Base-by-base conservation (phyloP, 495 filamentous ascomycete species). In the Penicillium maclennaniae region DNA sequence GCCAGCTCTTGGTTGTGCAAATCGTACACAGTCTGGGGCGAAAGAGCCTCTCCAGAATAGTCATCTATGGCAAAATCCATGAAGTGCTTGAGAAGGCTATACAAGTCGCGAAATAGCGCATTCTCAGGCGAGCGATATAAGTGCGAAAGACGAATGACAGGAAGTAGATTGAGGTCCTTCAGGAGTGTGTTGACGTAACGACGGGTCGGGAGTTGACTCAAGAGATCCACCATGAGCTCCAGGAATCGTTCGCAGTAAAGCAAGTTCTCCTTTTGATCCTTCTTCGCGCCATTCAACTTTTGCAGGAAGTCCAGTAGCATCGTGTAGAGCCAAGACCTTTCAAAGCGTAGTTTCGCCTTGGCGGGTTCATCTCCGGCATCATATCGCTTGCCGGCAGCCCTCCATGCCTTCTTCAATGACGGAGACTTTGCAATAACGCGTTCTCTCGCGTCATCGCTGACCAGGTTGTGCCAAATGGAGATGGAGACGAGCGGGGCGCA, bases 401-500 rank as follows among this genome's bases (percentile, higher is more conserved):
- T 86, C 93, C 93, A 99, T 31, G 89, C 87, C 67, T 96, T 97
- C 63, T 81, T 87, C 48, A 91, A 71, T 41, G 86, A 83, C 6
- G 81, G 67, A 31, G 82, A 79, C 54, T 87, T 84, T 31, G 87
- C 81, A 44, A 97, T 77, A 36, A 83, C 79, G 40, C 69, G 73
- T 47, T 91, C 85, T 53, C 89, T 79, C 38, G 83, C 81, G 26
- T 78, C 72, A 17, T 87, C 84, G 53, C 80, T 88, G 19, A 87
- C 87, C 26, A 99, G 71, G 60, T 95, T 92, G 59, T 96, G 88
- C 93, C 93, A 97, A 60, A 95, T 88, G 1, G 89, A 87, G 58
- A 99, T 95, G 0, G 89, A 91, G 39, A 99, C 92, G 37, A 99
- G 76, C 10, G 93, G 89, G 39, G 91, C 95, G 71, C 92, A 97